Conservation (phyloP, 306 rosid species). For the Dicorynia guianensis region DNA sequence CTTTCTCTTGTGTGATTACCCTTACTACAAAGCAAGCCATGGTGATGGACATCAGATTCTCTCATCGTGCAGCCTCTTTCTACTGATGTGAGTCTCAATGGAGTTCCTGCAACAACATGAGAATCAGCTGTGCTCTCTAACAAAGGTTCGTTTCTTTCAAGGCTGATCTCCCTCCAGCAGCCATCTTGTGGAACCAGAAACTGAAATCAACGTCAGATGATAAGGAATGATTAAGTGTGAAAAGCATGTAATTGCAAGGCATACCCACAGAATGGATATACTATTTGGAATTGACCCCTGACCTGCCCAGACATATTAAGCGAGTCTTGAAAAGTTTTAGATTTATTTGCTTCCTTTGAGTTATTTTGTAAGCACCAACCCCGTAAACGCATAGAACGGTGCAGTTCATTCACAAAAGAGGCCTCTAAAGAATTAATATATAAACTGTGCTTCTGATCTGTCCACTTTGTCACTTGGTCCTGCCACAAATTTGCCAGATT, state of each 20-base stretch:
- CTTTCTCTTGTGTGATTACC: constrained; percentile 45
- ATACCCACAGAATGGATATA: constrained; percentile 27
- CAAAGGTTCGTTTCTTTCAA: constrained; percentile 55
- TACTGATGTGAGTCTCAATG: constrained; percentile 41
- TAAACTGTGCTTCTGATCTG: constrained; percentile 74
- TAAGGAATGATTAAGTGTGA: constrained; percentile 37
- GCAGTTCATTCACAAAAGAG: constrained; percentile 76
- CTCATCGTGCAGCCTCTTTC: constrained; percentile 43
- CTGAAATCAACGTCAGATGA: constrained; percentile 51
- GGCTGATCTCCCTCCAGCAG: constrained; percentile 59
- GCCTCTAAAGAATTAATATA: constrained; percentile 81
- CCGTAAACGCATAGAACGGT: constrained; percentile 48
- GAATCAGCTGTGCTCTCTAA: constrained; percentile 80
- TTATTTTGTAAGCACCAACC: constrained; percentile 48
- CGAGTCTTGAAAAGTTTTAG: constrained; percentile 49
- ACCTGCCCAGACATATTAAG: constrained; percentile 63
- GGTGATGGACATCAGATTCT: constrained; percentile 46
- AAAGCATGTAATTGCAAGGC: constrained; percentile 34
- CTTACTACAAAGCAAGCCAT: constrained; percentile 39
- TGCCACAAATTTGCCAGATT: constrained; percentile 38
- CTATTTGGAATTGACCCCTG: constrained; percentile 42
- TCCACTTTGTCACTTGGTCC: constrained; percentile 71
- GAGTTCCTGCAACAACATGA: constrained; percentile 61
- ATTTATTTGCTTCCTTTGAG: constrained; percentile 33
- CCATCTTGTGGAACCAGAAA: constrained; percentile 60